Evolutionary conservation across 2,329 filamentous ascomycete genomes (phyloP), one percentile per base, ranked within the genome.

Genomic region (Cylindrodendrum hubeiense): DNA sequence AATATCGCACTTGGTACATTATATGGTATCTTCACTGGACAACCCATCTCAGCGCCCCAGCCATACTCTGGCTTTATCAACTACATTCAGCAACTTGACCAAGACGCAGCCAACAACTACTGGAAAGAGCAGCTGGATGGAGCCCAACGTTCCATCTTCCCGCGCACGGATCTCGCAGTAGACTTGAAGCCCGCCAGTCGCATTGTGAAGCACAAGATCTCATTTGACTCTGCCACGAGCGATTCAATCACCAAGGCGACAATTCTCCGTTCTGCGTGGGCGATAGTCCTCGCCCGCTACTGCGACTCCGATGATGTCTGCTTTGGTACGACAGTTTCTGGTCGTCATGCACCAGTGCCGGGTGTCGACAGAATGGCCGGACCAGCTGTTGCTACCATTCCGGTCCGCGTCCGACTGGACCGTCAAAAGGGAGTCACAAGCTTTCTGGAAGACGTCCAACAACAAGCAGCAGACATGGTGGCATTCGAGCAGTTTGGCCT

Each of bases 261-360:
- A 0, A 12, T 72, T 21, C 15, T 75, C 4, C 65, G 67, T 1
- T 82, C 84, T 26, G 87, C 87, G 0, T 82, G 86, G 71, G 81
- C 83, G 5, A 82, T 85, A 58, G 71, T 91, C 2, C 89, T 4
- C 77, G 82, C 21, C 77, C 78, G 8, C 89, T 89, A 67, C 72
- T 81, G 3, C 15, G 85, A 66, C 2, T 65, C 63, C 0, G 33
- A 78, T 2, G 81, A 84, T 56, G 75, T 84, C 9, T 72, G 81
- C 10, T 84, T 84, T 57, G 83, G 82, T 1, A 77, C 79, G 54
- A 83, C 81, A 0, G 71, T 84, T 1, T 81, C 81, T 4, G 83
- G 83, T 6, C 77, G 83, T n/a, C 70, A 70, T 3, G 68, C 66
- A 1, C 60, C 72, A 1, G 60, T 77, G 0, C 10, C 50, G 1